A percentile compares a stretch with the other conserved stretches of the same genome.
phyloP scores from a whole-genome alignment of 2,329 filamentous ascomycete genomes.

The Aspergillus sp. region DNA sequence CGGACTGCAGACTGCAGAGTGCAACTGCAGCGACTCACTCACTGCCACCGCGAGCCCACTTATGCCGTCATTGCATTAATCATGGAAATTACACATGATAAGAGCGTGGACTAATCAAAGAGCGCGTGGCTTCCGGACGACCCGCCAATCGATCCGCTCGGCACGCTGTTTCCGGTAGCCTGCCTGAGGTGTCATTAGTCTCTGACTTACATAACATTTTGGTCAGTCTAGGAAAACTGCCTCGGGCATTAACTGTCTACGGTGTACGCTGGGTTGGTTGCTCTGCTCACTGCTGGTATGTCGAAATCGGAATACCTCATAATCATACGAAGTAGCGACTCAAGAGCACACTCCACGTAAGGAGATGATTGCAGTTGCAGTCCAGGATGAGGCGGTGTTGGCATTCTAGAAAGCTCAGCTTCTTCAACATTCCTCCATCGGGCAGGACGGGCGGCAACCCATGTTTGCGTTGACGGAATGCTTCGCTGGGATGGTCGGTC shows the following conservation, averaged over 20 bases:
- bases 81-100: background rate
- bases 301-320: too few relatives aligned
- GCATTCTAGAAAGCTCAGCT: background rate
- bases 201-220: too few relatives aligned
- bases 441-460: background rate
- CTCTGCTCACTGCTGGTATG: too few relatives aligned
- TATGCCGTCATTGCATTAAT: slow-evolving; percentile 7
- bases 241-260: background rate
- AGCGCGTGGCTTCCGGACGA: slow-evolving; percentile 2
- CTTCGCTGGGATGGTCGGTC: background rate
- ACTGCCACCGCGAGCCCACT: background rate
- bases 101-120: background rate
- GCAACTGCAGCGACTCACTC: background rate
- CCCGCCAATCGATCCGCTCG: slow-evolving; percentile 17
- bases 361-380: background rate
- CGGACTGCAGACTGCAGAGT: too few relatives aligned
- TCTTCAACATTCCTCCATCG: background rate
- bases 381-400: background rate
- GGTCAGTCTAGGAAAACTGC: too few relatives aligned
- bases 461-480: background rate
- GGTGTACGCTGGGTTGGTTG: too few relatives aligned
- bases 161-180: slow-evolving; percentile 23
- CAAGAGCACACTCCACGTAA: too few relatives aligned
- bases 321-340: too few relatives aligned
- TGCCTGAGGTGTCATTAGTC: too few relatives aligned